phyloP scores from a whole-genome alignment of 305 asterid species.

The Fraxinus angustifolia region DNA sequence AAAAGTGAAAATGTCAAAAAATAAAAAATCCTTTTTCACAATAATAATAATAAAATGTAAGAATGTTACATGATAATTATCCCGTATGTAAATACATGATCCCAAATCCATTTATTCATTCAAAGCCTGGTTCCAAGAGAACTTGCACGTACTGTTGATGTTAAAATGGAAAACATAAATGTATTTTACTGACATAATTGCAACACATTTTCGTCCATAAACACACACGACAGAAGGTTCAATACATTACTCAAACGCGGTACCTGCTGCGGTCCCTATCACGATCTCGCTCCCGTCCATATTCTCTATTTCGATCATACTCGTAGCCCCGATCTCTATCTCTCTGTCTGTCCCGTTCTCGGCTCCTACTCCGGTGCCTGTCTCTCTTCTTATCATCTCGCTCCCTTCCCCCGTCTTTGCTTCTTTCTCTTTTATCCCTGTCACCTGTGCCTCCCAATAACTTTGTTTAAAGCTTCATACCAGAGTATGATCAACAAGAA shows the following conservation, averaged over 20 bases:
- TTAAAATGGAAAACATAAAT: neutral
- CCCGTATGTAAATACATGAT: neutral
- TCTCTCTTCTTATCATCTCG: slow-evolving; percentile 57
- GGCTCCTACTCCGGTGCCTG: slow-evolving; percentile 65
- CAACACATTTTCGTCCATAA: slow-evolving; percentile 17
- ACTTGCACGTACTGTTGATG: neutral
- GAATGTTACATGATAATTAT: no score
- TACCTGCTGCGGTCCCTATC: slow-evolving; percentile 67
- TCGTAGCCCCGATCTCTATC: slow-evolving; percentile 63
- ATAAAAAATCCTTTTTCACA: no score
- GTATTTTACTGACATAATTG: neutral
- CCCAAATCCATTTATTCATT: neutral
- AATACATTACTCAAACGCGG: slow-evolving; percentile 31
- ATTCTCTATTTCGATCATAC: slow-evolving; percentile 63
- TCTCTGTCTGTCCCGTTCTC: slow-evolving; percentile 63
- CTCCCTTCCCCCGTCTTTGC: slow-evolving; percentile 67
- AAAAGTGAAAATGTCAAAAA: no score
- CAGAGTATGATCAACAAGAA: neutral
- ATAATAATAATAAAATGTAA: no score
- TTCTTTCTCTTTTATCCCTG: slow-evolving; percentile 64
- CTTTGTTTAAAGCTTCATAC: slow-evolving; percentile 4
- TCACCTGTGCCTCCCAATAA: slow-evolving; percentile 47
- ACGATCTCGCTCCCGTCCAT: slow-evolving; percentile 58
- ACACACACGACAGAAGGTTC: neutral
- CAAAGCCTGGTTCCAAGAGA: neutral